These are phyloP conservation scores for Lipomyces chichibuensis DNA, from an alignment of 805 yeast species.

Conservation along the genomic window DNA sequence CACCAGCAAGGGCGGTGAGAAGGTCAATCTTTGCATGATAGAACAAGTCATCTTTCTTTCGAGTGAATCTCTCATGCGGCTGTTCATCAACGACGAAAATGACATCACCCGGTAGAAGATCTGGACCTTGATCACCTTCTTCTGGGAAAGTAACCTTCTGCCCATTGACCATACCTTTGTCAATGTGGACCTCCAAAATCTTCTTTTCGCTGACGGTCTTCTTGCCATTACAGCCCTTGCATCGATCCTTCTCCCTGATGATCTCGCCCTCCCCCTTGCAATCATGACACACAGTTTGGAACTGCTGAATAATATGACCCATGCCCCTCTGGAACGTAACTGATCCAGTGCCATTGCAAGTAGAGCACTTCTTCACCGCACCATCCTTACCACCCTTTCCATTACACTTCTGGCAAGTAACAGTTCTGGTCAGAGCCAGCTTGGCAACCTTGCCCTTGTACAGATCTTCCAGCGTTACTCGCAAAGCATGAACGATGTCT, in stretches of 20 bases:
- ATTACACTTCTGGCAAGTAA: constrained; percentile 83
- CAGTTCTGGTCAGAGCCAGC: constrained; percentile 89
- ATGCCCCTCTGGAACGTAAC: constrained; percentile 93
- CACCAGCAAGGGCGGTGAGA: constrained; percentile 95
- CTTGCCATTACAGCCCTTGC: constrained; percentile 85
- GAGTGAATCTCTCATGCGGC: constrained; percentile 77
- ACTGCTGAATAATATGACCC: constrained; percentile 99
- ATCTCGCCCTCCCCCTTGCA: constrained; percentile 94
- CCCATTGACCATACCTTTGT: constrained; percentile 96
- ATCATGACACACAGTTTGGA: constrained; percentile 89
- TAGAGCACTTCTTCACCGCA: constrained; percentile 78
- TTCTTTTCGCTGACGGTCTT: constrained; percentile 86
- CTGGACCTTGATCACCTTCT: constrained; percentile 97
- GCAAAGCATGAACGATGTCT: constrained; percentile 86
- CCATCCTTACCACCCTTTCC: constrained; percentile 97
- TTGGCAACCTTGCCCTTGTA: constrained; percentile 93
- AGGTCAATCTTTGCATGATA: constrained; percentile 87
- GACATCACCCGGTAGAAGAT: constrained; percentile 94
- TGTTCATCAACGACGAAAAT: constrained; percentile 88
- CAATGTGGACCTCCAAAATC: constrained; percentile 89
- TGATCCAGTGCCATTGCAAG: constrained; percentile 91
- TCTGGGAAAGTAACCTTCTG: constrained; percentile 89
- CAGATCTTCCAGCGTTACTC: constrained; percentile 87
- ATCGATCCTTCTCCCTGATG: constrained; percentile 82
- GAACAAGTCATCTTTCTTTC: constrained; percentile 86